phyloP scores from a whole-genome alignment of 768 basidiomycete genomes.

The Paxillus involutus region DNA sequence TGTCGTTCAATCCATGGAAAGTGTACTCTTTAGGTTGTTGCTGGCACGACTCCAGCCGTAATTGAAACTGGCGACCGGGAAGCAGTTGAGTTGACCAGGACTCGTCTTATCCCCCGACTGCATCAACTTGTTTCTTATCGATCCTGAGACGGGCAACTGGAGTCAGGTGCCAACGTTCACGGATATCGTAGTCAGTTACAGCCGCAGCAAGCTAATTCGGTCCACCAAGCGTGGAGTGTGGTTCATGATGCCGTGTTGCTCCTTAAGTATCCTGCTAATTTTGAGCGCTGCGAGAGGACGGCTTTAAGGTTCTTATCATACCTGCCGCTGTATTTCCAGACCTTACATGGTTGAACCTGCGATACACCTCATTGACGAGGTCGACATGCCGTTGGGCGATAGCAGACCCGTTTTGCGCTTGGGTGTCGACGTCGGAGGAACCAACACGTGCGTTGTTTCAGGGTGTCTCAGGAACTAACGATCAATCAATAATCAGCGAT shows the following conservation, averaged over 20 bases:
- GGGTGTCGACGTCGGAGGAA: constrained; percentile 36
- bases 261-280: not conserved
- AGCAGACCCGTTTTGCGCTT: constrained; percentile 15
- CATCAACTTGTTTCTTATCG: too few species aligned
- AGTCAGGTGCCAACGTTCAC: too few species aligned
- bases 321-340: not conserved
- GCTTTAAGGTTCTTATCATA: not conserved
- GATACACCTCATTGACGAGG: not conserved
- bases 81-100: too few species aligned
- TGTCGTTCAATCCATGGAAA: too few species aligned
- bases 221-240: too few species aligned
- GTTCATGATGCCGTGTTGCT: not conserved
- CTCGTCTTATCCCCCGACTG: too few species aligned
- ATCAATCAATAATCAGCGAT: constrained; percentile 22
- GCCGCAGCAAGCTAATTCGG: too few species aligned
- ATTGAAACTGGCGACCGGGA: too few species aligned
- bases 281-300: not conserved
- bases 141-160: too few species aligned
- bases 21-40: too few species aligned
- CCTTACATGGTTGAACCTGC: not conserved
- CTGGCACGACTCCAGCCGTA: too few species aligned
- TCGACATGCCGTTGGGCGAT: not conserved
- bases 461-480: not conserved
- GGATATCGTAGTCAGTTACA: too few species aligned
- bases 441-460: constrained; percentile 27